phyloP scores from a whole-genome alignment of 331 rosid species.

The Prunus yedoensis region DNA sequence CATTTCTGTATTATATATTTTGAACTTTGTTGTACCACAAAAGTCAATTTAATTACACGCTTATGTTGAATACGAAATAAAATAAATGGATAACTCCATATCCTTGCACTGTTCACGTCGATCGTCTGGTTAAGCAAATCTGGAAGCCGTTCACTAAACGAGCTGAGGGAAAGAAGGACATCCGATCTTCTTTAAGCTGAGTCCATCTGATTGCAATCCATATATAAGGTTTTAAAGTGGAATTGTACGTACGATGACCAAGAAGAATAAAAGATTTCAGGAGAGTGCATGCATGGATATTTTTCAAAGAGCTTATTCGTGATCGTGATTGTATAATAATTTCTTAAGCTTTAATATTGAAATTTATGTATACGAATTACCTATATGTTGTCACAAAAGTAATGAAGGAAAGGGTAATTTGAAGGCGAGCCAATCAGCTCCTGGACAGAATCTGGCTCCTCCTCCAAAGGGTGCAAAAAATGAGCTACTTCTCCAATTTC shows the following conservation, averaged over 20 bases:
- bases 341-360: too few species aligned
- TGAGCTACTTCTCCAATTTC: conserved; percentile 85
- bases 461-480: conserved; percentile 88
- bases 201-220: conserved; percentile 54
- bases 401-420: conserved; percentile 78
- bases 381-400: conserved; percentile 64
- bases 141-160: conserved; percentile 84
- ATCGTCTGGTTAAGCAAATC: conserved; percentile 48
- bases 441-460: conserved; percentile 94
- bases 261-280: not conserved
- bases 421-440: conserved; percentile 93
- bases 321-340: not conserved
- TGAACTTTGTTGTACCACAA: not conserved
- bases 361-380: conserved; percentile 25
- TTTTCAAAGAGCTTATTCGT: too few species aligned
- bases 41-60: not conserved
- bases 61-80: not conserved
- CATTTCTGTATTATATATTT: not conserved
- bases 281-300: not conserved
- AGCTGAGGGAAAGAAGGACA: conserved; percentile 95
- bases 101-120: conserved; percentile 9
- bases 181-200: conserved; percentile 71
- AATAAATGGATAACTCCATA: not conserved
- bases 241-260: not conserved
- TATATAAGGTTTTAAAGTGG: not conserved